Conservation (phyloP, 331 rosid genomes). For the Rhamnella rubrinervis region DNA sequence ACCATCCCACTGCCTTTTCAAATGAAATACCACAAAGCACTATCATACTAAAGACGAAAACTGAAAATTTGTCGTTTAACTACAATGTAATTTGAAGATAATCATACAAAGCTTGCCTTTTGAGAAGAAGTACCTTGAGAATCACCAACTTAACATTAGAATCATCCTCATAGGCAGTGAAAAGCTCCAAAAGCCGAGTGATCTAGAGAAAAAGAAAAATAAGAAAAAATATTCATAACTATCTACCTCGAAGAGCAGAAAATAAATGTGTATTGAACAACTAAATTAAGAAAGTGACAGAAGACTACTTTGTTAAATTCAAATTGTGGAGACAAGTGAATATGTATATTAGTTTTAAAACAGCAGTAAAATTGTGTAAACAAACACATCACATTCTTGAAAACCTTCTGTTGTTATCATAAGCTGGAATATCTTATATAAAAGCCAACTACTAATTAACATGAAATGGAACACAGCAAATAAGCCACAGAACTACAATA, state of each 20-base stretch:
- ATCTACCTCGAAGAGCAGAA: too few relatives aligned
- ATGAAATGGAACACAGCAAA: background rate
- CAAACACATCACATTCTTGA: background rate
- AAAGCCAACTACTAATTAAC: background rate
- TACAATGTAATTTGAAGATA: constrained; percentile 3
- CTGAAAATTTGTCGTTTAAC: background rate
- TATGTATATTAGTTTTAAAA: too few relatives aligned
- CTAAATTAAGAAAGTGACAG: too few relatives aligned
- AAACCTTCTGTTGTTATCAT: background rate
- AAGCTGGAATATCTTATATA: background rate
- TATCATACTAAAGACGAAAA: too few relatives aligned
- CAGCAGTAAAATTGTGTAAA: background rate
- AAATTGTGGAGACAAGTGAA: too few relatives aligned
- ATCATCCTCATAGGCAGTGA: constrained; percentile 53
- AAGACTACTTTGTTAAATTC: too few relatives aligned
- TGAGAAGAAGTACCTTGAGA: constrained; percentile 58
- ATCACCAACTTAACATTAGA: constrained; percentile 64
- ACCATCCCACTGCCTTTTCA: too few relatives aligned
- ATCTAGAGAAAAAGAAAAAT: constrained; percentile 36
- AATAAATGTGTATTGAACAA: too few relatives aligned
- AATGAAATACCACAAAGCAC: too few relatives aligned
- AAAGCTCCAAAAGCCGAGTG: constrained; percentile 60
- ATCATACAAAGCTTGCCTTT: background rate
- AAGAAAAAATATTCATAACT: background rate
- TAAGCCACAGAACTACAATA: background rate